These are phyloP conservation scores for Novymonas esmeraldas DNA, from an alignment of 208 protist genomes.

Conservation along the genomic window DNA sequence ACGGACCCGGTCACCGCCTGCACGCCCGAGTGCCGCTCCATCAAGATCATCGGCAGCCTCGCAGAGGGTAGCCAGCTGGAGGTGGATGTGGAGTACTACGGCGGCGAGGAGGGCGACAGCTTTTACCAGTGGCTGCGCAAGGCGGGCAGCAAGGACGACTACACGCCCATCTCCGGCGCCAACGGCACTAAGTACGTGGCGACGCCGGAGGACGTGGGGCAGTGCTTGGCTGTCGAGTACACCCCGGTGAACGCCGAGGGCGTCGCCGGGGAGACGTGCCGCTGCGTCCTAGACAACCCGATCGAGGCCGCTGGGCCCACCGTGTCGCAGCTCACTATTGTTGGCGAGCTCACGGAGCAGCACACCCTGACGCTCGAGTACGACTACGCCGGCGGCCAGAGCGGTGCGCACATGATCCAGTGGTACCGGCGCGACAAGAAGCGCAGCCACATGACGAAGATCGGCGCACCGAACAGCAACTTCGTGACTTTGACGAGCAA, in stretches of 20 bases:
- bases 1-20: constrained; percentile 67
- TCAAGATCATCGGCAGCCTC: constrained; percentile 91
- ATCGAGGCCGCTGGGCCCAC: constrained; percentile 76
- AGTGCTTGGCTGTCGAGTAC: constrained; percentile 91
- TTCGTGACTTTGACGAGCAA: constrained; percentile 62
- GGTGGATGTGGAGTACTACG: constrained; percentile 84
- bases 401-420: constrained; percentile 82
- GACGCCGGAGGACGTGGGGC: constrained; percentile 84
- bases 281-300: constrained; percentile 86
- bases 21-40: constrained; percentile 84
- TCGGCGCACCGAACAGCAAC: constrained; percentile 72
- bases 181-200: constrained; percentile 78
- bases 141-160: constrained; percentile 49
- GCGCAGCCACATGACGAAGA: constrained; percentile 48
- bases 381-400: constrained; percentile 83
- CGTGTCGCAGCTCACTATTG: constrained; percentile 65
- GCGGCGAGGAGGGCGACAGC: constrained; percentile 87
- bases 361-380: constrained; percentile 80
- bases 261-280: constrained; percentile 88
- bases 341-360: constrained; percentile 71
- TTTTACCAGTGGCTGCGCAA: constrained; percentile 93
- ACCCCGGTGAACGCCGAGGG: constrained; percentile 87
- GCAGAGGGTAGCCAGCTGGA: constrained; percentile 83
- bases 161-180: constrained; percentile 83
- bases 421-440: constrained; percentile 86